Conservation (phyloP, 2,329 filamentous ascomycete species). For the Colletotrichum sp. region DNA sequence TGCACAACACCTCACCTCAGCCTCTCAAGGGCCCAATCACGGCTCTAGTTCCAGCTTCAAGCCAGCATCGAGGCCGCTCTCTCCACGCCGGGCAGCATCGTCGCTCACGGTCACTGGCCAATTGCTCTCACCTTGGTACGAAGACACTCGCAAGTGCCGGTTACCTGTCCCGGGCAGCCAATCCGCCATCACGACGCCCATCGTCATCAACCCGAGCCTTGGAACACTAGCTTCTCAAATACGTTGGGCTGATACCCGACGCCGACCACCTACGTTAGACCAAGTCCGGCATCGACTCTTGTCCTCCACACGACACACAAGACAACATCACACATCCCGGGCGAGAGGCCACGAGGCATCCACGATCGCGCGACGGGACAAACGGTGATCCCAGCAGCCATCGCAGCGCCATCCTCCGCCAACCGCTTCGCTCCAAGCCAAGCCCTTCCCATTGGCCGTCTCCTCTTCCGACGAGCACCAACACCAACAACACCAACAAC, state of each 20-base stretch:
- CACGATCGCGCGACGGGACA: slow-evolving; percentile 17
- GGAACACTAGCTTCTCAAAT: not conserved
- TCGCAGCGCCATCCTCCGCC: not conserved
- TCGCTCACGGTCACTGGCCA: slow-evolving; percentile 4
- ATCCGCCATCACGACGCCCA: slow-evolving; percentile 1
- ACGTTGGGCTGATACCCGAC: slow-evolving; percentile 1
- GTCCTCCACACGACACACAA: not conserved
- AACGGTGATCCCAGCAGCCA: slow-evolving; percentile 10
- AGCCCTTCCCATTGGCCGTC: not conserved
- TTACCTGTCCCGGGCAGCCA: slow-evolving; percentile 10
- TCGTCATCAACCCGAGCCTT: not conserved
- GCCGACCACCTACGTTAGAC: not conserved
- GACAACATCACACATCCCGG: not conserved
- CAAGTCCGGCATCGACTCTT: not conserved
- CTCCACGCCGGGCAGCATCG: not conserved
- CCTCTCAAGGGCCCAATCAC: slow-evolving; percentile 10
- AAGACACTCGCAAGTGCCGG: not conserved
- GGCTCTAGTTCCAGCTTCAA: not conserved
- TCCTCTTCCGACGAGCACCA: not conserved
- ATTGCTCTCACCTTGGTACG: not conserved
- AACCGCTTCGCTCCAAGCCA: not conserved
- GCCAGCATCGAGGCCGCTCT: not conserved
- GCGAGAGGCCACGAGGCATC: slow-evolving; percentile 20
- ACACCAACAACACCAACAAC: not conserved
- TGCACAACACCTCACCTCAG: slow-evolving; percentile 21